Evolutionary conservation across 2,329 filamentous ascomycete genomes (phyloP).

Genomic region (Beauveria medogensis): DNA sequence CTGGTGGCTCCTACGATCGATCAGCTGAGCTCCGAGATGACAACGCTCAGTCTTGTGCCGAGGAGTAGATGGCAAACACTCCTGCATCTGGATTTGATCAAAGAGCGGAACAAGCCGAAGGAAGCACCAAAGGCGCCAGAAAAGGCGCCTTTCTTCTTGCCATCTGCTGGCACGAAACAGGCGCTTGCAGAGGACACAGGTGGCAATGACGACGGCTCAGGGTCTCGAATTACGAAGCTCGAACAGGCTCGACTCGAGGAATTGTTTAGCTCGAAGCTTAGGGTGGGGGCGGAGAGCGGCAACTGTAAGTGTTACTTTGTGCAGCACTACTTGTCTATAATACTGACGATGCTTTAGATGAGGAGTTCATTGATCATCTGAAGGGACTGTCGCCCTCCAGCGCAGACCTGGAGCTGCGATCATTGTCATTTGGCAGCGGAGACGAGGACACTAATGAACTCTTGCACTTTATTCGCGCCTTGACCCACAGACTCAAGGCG

Average conservation of each 20-base stretch:
- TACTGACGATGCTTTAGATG: slow-evolving; percentile 35
- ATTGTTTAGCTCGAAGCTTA: slow-evolving; percentile 49
- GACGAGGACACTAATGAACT: slow-evolving; percentile 58
- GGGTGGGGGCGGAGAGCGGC: slow-evolving; percentile 42
- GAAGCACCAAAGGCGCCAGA: slow-evolving; percentile 87
- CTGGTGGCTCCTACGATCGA: slow-evolving; percentile 54
- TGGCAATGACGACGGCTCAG: slow-evolving; percentile 34
- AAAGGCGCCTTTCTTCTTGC: slow-evolving; percentile 92
- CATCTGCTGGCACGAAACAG: slow-evolving; percentile 47
- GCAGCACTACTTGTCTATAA: too few relatives aligned
- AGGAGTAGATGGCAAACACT: slow-evolving; percentile 91
- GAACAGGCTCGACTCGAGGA: slow-evolving; percentile 51
- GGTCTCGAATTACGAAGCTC: slow-evolving; percentile 62
- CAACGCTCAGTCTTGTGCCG: slow-evolving; percentile 83
- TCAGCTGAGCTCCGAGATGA: slow-evolving; percentile 73
- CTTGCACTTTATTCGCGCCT: slow-evolving; percentile 68
- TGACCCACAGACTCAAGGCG: slow-evolving; percentile 61
- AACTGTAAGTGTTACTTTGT: slow-evolving; percentile 46
- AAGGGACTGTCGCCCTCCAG: slow-evolving; percentile 75
- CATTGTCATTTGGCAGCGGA: slow-evolving; percentile 47
- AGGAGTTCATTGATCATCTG: slow-evolving; percentile 66
- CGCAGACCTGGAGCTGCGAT: slow-evolving; percentile 85
- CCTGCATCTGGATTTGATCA: slow-evolving; percentile 84
- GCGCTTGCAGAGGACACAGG: slow-evolving; percentile 29
- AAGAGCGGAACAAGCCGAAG: slow-evolving; percentile 87